Base-by-base conservation (phyloP, 2,329 filamentous ascomycete species). In the Penicillium vulpinum region DNA sequence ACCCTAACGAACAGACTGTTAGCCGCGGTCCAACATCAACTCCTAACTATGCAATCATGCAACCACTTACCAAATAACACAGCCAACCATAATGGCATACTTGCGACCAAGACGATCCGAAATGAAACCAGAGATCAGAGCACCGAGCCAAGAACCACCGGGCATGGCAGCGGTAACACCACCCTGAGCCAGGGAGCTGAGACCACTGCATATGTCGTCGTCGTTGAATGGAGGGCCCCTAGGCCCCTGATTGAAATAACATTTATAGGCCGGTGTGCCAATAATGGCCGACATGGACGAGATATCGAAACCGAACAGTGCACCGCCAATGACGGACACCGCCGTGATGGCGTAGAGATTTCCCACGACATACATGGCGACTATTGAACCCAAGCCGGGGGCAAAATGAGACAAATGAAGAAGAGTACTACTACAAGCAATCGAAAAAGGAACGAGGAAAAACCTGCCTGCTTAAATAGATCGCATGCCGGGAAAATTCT, bases 161-260 rank as follows among this genome's bases (percentile, higher is more conserved):
- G 88, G 85, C 88, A 91, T 90, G 3, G 87, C 78, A 21, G 87
- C 87, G 2, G 87, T 88, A 66, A 91, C 90, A 31, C 81, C 87
- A 36, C 86, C 88, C 73, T 90, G 87, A 0, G 80, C 75, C 60
- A 83, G 65, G 3, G 78, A 66, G 5, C 55, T 69, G 2, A 80
- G 79, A 44, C 82, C 82, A 18, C 72, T 72, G 66, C 82, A 84
- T 4, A 70, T 29, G 2, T 64, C 62, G 21, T 64, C 54, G 33
- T 71, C 62, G 10, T 70, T 90, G 85, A 60, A 83, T 79, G 55
- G 86, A 81, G 39, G 90, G 3, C 60, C 66, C 83, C 47, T 88
- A 77, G 47, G 53, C 57, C 68, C 69, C 64, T 89, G 81, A 61
- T 83, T 78, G 73, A 90, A 90, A 73, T 88, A 90, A 66, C 83